A percentile compares a stretch with the other conserved stretches of the same genome.
Conservation (phyloP, 202 grass and related monocot species). For the Musa balbisiana region DNA sequence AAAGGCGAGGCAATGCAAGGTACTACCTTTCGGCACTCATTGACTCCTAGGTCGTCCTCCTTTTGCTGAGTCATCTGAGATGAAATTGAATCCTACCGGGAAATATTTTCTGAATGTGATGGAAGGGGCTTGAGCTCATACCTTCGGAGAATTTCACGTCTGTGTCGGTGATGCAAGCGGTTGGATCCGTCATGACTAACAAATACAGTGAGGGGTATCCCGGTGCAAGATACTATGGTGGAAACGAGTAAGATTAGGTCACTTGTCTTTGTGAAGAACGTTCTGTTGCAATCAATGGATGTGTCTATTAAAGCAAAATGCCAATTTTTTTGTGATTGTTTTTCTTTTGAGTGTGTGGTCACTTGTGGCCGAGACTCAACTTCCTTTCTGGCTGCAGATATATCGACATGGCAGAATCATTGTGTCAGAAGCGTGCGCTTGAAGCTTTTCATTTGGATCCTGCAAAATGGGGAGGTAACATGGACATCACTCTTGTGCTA, state of each 20-base stretch:
- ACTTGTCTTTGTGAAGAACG: not conserved
- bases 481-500: not conserved
- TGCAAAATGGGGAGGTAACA: slow-evolving; percentile 90
- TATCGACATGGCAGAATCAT: slow-evolving; percentile 89
- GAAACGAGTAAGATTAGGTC: slow-evolving; percentile 63
- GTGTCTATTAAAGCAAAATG: not conserved
- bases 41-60: not conserved
- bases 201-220: slow-evolving; percentile 99
- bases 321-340: not conserved
- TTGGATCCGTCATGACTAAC: slow-evolving; percentile 98
- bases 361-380: slow-evolving; percentile 12
- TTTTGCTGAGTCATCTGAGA: slow-evolving; percentile 16
- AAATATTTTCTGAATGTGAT: slow-evolving; percentile 10
- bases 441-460: slow-evolving; percentile 86
- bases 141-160: slow-evolving; percentile 99
- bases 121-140: slow-evolving; percentile 91
- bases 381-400: slow-evolving; percentile 40
- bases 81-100: not conserved
- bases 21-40: slow-evolving; percentile 14
- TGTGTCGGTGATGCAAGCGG: slow-evolving; percentile 90
- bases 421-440: slow-evolving; percentile 94
- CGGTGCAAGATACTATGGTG: slow-evolving; percentile 96
- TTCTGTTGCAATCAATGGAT: not conserved
- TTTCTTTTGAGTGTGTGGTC: not conserved
- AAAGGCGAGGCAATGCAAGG: slow-evolving; percentile 99